Evolutionary conservation across 2,329 filamentous ascomycete genomes (phyloP).

Genomic region (Apiospora rasikravindrae): DNA sequence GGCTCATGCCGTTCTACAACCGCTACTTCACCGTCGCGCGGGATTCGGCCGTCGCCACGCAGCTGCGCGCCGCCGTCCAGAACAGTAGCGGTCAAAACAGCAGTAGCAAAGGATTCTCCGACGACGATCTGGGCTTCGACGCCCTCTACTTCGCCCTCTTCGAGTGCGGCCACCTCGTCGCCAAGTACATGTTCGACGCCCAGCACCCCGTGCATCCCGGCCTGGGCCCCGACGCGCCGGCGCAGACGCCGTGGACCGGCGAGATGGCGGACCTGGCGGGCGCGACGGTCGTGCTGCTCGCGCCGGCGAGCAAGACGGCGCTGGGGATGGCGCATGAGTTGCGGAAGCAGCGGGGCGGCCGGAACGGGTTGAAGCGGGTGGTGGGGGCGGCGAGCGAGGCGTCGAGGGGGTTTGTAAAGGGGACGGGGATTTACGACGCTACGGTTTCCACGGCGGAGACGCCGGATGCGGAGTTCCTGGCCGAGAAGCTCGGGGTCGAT

Average conservation of each 20-base stretch:
- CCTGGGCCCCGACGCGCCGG: conserved; percentile 20
- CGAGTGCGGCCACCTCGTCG: conserved; percentile 39
- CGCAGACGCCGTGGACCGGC: conserved; percentile 32
- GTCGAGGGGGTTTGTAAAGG: conserved; percentile 32
- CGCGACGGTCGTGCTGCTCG: conserved; percentile 40
- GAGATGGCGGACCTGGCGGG: conserved; percentile 40
- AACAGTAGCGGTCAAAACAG: neutral
- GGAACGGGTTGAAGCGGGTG: conserved; percentile 25
- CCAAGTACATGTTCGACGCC: conserved; percentile 39
- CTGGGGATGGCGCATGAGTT: conserved; percentile 31
- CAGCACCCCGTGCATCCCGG: conserved; percentile 27
- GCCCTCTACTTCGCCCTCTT: conserved; percentile 35
- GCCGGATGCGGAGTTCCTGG: conserved; percentile 21
- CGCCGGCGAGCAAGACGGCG: conserved; percentile 37
- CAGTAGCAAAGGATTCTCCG: neutral
- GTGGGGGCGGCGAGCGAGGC: conserved; percentile 34
- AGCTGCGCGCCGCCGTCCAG: neutral
- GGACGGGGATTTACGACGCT: conserved; percentile 33
- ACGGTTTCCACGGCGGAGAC: conserved; percentile 26
- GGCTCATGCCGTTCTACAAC: conserved; percentile 52
- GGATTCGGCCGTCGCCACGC: neutral
- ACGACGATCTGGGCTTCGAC: conserved; percentile 32
- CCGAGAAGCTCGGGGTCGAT: conserved; percentile 20
- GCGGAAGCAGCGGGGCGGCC: conserved; percentile 20
- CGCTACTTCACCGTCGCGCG: conserved; percentile 38